Conservation (phyloP, 2,329 filamentous ascomycete genomes). For the Alternaria atra region DNA sequence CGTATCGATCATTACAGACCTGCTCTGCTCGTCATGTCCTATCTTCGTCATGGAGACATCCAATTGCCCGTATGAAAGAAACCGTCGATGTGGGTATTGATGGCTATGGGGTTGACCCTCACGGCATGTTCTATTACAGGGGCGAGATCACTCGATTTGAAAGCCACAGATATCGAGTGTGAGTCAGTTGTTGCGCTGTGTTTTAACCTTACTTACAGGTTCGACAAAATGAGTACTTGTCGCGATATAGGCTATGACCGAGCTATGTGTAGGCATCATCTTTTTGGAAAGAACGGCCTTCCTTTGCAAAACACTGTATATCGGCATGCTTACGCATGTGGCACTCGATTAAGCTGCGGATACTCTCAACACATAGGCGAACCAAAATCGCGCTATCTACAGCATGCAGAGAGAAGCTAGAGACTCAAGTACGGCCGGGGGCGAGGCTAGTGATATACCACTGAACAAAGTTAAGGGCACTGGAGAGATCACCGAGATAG, state of each 20-base stretch:
- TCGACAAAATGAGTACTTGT: conserved; percentile 10
- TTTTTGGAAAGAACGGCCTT: not conserved
- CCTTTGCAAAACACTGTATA: not conserved
- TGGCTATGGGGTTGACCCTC: conserved; percentile 8
- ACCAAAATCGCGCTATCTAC: too few relatives aligned
- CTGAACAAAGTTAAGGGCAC: not conserved
- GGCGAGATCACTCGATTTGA: conserved; percentile 5
- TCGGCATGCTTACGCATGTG: too few relatives aligned
- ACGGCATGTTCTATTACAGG: conserved; percentile 7
- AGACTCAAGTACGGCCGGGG: not conserved
- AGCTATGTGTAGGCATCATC: conserved; percentile 8
- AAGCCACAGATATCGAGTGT: not conserved
- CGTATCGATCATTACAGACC: not conserved
- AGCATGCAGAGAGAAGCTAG: not conserved
- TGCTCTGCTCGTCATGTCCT: not conserved
- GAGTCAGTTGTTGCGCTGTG: not conserved
- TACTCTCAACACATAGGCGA: too few relatives aligned
- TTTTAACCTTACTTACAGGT: not conserved
- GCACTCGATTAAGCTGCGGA: too few relatives aligned
- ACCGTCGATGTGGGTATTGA: conserved; percentile 5
- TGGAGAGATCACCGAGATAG: not conserved
- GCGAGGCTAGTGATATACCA: not conserved
- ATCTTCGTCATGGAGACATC: not conserved
- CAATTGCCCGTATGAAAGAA: conserved; percentile 5
- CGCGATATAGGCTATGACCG: conserved; percentile 11